Percentiles rank a stretch among this genome's conserved stretches.
phyloP scores from a whole-genome alignment of 139 green algal species.

The Chlamydomonas sp. region DNA sequence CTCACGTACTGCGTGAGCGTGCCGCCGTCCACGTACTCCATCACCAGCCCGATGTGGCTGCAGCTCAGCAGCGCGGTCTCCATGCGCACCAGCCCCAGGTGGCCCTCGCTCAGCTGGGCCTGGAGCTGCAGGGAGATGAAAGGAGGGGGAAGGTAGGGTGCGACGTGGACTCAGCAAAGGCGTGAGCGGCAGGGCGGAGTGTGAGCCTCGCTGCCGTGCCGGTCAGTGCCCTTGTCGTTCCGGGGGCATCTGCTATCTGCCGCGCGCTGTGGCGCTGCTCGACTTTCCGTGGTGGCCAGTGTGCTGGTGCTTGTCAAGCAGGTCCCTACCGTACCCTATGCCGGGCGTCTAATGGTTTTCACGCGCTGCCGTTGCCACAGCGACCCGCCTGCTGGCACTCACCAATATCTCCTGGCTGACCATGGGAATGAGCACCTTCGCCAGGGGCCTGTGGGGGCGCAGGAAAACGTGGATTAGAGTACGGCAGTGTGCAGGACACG shows the following conservation, averaged over 20 bases:
- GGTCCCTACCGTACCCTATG: too few relatives aligned
- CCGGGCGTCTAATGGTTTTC: too few relatives aligned
- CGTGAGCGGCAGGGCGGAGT: neutral
- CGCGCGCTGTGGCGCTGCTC: too few relatives aligned
- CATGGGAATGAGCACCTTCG: slow-evolving; percentile 57
- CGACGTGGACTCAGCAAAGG: neutral
- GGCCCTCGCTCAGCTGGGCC: slow-evolving; percentile 70
- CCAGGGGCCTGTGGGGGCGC: slow-evolving; percentile 39
- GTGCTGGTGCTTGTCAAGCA: too few relatives aligned
- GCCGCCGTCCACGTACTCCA: slow-evolving; percentile 84
- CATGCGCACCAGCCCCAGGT: slow-evolving; percentile 69
- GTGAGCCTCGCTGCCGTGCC: too few relatives aligned
- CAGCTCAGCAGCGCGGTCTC: slow-evolving; percentile 63
- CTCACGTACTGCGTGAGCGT: slow-evolving; percentile 75
- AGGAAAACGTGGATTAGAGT: neutral
- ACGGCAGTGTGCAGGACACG: too few relatives aligned
- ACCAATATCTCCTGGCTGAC: slow-evolving; percentile 72
- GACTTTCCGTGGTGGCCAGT: too few relatives aligned
- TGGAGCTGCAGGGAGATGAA: slow-evolving; percentile 62
- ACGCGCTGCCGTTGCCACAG: neutral
- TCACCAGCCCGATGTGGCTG: slow-evolving; percentile 48
- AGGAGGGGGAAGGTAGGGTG: neutral
- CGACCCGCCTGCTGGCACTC: neutral
- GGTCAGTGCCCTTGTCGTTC: too few relatives aligned
- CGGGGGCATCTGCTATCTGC: too few relatives aligned